Evolutionary conservation across 441 rosid genomes (phyloP), one percentile per base, ranked within the genome.

Genomic region (Populus tomentosa): DNA sequence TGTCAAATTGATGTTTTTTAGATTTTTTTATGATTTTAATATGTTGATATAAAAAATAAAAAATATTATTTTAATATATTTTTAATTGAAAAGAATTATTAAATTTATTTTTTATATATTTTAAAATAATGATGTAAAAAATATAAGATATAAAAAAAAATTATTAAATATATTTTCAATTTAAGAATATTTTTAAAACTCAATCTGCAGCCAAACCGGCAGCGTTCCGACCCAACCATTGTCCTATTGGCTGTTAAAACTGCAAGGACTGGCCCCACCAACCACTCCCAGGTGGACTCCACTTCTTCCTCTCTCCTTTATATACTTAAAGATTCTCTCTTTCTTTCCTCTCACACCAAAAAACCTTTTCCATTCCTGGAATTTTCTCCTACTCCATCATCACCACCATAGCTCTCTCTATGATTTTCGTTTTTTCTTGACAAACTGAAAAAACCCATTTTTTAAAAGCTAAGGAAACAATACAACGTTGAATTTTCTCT

Each of bases 251-350:
- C 23, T 56, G 23, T 56, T 20, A 56, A 56, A 56, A 56, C 7
- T 56, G 23, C 0, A 56, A 56, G 62, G 82, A 10, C 40, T 18
- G 26, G 2, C n/a, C 36, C 5, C 36, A 33, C 89, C 88, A 75
- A 88, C 82, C 78, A 77, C 18, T 14, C 4, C 30, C 1, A 1
- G 59, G 81, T 76, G 79, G 83, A 76, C 56, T 36, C 77, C 82
- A 20, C 69, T 80, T 59, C 65, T 82, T 14, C 10, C 74, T 26
- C 3, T 13, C 40, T 21, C 73, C 35, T 80, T 78, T 87, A 86
- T 80, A 78, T 75, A 36, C 40, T 36, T 9, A 1, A 77, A 78
- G 82, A 78, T 78, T 84, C 87, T 78, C 67, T 61, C 65, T 65
- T 53, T 36, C 10, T 77, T 70, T 78, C 50, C 33, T 56, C 21